Percentiles rank a stretch among this genome's conserved stretches.
Evolutionary conservation across 768 basidiomycete species (phyloP).

Genomic region (Mycena maculata): DNA sequence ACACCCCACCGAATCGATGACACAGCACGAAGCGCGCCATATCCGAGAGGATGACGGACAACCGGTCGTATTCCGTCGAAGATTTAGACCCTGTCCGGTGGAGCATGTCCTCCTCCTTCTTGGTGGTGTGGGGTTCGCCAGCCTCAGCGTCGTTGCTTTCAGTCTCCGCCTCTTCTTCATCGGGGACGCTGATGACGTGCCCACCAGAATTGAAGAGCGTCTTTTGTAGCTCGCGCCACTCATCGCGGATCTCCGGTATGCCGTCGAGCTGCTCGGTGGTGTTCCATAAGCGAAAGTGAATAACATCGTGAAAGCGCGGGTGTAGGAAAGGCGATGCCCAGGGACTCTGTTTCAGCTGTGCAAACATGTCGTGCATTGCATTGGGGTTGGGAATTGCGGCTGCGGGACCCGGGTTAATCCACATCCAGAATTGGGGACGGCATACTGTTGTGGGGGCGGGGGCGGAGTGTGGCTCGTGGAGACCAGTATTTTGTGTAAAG

Average conservation of each 20-base stretch:
- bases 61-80: slow-evolving; percentile 85
- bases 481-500: slow-evolving; percentile 90
- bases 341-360: slow-evolving; percentile 79
- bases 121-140: slow-evolving; percentile 53
- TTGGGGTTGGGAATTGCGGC: slow-evolving; percentile 84
- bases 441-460: slow-evolving; percentile 66
- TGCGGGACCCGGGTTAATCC: slow-evolving; percentile 96
- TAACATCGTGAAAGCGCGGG: slow-evolving; percentile 86
- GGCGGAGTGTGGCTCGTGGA: slow-evolving; percentile 65
- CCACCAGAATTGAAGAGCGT: slow-evolving; percentile 91
- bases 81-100: slow-evolving; percentile 93
- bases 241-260: slow-evolving; percentile 85
- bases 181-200: slow-evolving; percentile 72
- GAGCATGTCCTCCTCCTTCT: slow-evolving; percentile 59
- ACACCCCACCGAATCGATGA: slow-evolving; percentile 94
- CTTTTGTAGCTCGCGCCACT: slow-evolving; percentile 81
- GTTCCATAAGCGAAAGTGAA: slow-evolving; percentile 96
- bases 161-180: slow-evolving; percentile 42
- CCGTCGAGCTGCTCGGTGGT: slow-evolving; percentile 95
- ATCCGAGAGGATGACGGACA: slow-evolving; percentile 93
- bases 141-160: slow-evolving; percentile 63
- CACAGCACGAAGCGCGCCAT: slow-evolving; percentile 97
- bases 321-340: slow-evolving; percentile 96
- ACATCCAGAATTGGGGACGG: slow-evolving; percentile 93
- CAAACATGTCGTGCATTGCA: slow-evolving; percentile 85